Evolutionary conservation across 2,329 filamentous ascomycete genomes (phyloP).

Genomic region (Cladophialophora carrionii): DNA sequence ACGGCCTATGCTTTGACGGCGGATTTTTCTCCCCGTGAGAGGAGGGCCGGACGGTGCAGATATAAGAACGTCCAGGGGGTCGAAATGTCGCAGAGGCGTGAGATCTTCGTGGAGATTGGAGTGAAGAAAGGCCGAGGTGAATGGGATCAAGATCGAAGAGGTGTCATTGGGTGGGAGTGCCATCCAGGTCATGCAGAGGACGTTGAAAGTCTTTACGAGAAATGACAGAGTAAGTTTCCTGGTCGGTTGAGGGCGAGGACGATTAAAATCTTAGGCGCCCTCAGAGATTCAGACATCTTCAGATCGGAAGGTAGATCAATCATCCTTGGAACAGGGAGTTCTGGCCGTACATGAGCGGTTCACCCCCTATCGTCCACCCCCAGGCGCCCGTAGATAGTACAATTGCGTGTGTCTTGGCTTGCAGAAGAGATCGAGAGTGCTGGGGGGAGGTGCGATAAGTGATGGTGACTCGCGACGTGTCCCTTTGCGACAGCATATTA

Average conservation of each 20-base stretch:
- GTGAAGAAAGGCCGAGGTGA: slow-evolving; percentile 7
- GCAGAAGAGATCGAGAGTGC: too few species aligned
- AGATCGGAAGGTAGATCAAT: too few species aligned
- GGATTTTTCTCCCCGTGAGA: slow-evolving; percentile 57
- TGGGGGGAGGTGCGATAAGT: too few species aligned
- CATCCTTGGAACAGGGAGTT: too few species aligned
- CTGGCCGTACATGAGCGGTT: too few species aligned
- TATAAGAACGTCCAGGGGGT: slow-evolving; percentile 67
- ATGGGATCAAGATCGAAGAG: slow-evolving; percentile 39
- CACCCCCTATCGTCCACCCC: too few species aligned
- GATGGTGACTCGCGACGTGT: too few species aligned
- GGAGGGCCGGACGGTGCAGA: slow-evolving; percentile 47
- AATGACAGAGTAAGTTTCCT: background rate
- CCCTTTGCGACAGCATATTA: too few species aligned
- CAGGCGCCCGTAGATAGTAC: too few species aligned
- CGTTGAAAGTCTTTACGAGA: slow-evolving; percentile 39
- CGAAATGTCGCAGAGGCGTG: slow-evolving; percentile 63
- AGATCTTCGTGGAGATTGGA: slow-evolving; percentile 44
- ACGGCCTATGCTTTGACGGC: slow-evolving; percentile 62
- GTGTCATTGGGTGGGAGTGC: slow-evolving; percentile 45
- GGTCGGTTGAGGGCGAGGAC: background rate
- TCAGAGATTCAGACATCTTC: too few species aligned
- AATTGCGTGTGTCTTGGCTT: too few species aligned
- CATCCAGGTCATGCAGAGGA: slow-evolving; percentile 44
- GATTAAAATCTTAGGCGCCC: background rate